Evolutionary conservation across 1,284 basidiomycete species (phyloP).

Genomic region (Cryptococcus sp.): DNA sequence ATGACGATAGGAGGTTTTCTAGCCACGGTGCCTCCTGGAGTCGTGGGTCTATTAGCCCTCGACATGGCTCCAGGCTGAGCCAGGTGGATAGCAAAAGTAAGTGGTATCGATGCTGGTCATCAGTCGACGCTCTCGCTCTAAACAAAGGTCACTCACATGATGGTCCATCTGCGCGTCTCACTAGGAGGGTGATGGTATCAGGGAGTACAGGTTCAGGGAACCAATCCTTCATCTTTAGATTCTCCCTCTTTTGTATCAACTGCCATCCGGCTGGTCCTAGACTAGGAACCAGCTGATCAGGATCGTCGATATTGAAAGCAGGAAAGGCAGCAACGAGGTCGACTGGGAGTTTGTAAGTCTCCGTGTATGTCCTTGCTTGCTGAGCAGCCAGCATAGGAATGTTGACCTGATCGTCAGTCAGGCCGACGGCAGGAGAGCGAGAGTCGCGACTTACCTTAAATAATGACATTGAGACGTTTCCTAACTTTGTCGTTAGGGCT

Average conservation of each 20-base stretch:
- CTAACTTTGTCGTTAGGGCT: constrained; percentile 26
- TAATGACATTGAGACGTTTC: constrained; percentile 21
- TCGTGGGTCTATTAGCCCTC: constrained; percentile 1
- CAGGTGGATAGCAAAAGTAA: constrained; percentile 16
- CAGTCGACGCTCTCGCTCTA: too few species aligned
- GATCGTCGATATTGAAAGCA: constrained; percentile 41
- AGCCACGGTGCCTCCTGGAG: constrained; percentile 2
- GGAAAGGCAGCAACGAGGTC: constrained; percentile 40
- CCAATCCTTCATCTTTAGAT: constrained; percentile 20
- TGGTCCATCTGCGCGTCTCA: constrained; percentile 19
- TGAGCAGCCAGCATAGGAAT: constrained; percentile 40
- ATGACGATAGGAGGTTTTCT: constrained; percentile 24
- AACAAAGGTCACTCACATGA: constrained; percentile 4
- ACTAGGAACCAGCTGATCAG: constrained; percentile 24
- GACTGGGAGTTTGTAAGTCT: constrained; percentile 23
- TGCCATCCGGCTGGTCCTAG: constrained; percentile 14
- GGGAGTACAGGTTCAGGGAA: constrained; percentile 16
- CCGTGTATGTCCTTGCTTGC: constrained; percentile 32
- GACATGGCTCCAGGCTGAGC: neutral
- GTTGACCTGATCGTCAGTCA: constrained; percentile 24
- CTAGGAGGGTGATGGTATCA: constrained; percentile 32
- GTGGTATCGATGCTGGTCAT: constrained; percentile 13
- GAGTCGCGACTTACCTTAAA: constrained; percentile 39
- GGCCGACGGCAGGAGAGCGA: too few species aligned
- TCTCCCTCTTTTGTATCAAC: constrained; percentile 11